Conservation (phyloP, 2,329 filamentous ascomycete species). For the Ceratocystis diversiconidia region DNA sequence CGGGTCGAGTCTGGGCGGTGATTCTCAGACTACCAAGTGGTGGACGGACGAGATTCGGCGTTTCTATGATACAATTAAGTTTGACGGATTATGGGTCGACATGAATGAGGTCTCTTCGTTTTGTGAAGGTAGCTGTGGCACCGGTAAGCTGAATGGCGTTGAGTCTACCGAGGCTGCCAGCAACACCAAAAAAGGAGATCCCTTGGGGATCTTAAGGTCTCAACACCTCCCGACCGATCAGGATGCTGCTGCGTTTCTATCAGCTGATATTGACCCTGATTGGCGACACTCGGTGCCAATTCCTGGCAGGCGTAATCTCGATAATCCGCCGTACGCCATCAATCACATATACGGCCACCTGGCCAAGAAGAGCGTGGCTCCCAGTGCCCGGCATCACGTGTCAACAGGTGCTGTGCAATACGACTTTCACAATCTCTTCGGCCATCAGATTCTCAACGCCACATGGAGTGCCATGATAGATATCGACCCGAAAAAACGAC, state of each 20-base stretch:
- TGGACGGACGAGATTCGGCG: conserved; percentile 49
- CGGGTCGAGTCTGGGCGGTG: conserved; percentile 41
- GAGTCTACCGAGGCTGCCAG: conserved; percentile 26
- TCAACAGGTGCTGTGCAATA: conserved; percentile 58
- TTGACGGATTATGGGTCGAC: conserved; percentile 43
- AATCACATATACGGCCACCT: conserved; percentile 51
- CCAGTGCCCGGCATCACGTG: conserved; percentile 47
- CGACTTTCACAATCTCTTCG: conserved; percentile 70
- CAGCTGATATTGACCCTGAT: conserved; percentile 9
- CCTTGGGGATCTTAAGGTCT: too few relatives aligned
- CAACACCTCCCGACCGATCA: too few relatives aligned
- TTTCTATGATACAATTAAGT: conserved; percentile 40
- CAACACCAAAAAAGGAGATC: conserved; percentile 12
- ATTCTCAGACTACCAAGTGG: conserved; percentile 49
- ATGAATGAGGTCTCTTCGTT: conserved; percentile 48
- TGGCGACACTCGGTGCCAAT: conserved; percentile 38
- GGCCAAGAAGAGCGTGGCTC: conserved; percentile 45
- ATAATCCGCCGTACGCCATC: conserved; percentile 63
- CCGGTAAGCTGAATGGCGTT: conserved; percentile 41
- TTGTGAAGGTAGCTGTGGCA: conserved; percentile 60
- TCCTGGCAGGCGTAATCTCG: conserved; percentile 49
- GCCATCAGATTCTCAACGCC: conserved; percentile 55
- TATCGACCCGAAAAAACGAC: conserved; percentile 53
- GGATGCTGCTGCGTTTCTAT: conserved; percentile 11
- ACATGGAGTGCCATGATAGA: conserved; percentile 57